Base-by-base conservation (phyloP, 1,284 basidiomycete species). In the Fomitopsis palustris region DNA sequence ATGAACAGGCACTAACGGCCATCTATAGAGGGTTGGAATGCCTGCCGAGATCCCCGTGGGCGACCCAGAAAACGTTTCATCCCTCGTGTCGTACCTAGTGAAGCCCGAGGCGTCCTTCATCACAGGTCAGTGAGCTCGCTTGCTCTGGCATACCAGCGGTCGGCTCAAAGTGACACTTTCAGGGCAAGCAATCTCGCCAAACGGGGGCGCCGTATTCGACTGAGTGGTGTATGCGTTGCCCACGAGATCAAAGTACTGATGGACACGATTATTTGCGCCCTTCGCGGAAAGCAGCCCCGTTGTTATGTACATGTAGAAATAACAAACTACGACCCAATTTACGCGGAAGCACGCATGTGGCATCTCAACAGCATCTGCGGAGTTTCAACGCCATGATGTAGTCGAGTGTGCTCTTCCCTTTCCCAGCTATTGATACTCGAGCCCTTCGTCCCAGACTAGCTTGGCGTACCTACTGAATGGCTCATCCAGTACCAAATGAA, bases 101-200 rank as follows among this genome's bases (percentile, higher is more conserved):
- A 63, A 61, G 37, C 62, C 62, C 9, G 62, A 63, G 54, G 38
- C 60, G 1, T 57, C 56, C 43, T 63, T 63, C 52, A 52, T 63
- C 23, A 63, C 60, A 19, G 62, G 62, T 63, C 52, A 23, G 52
- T 38, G 12, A 17, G 10, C 16, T 47, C 25, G 8, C 25, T 23
- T 4, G 16, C 35, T 37, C 3, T 37, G 35, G 16, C 35, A 4
- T 14, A 7, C 31, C 8, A 21, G 37, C 27, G 25, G 31, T 47
- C 43, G 9, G 25, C n/a, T 21, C 14, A 45, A 35, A 3, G 6
- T 9, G 8, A 6, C 10, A 14, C 33, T 45, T 17, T 8, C 19
- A 57, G 56, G 56, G 17, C 56, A 57, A 33, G 19, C 47, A 2
- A 53, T 57, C 33, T 53, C 49, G 49, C 43, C 45, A n/a, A 49